Evolutionary conservation across 768 basidiomycete genomes (phyloP).

Genomic region (Brasilioporus rufonigricans): DNA sequence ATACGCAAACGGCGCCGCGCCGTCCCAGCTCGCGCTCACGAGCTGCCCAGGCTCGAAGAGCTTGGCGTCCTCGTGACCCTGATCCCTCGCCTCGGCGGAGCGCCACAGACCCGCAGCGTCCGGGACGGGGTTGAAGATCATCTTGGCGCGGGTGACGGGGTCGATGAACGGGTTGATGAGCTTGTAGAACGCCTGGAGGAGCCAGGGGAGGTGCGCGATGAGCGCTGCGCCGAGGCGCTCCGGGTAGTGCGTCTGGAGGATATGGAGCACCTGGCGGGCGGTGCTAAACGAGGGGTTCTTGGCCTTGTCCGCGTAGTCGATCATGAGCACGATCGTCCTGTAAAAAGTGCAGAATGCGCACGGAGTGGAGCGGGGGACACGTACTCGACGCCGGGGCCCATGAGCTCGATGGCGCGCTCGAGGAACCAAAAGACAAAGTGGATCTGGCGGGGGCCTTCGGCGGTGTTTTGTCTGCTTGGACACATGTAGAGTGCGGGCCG

Average conservation of each 20-base stretch:
- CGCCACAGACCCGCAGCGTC: slow-evolving; percentile 28
- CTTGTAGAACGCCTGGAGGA: slow-evolving; percentile 73
- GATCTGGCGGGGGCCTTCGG: slow-evolving; percentile 63
- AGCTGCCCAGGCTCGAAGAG: slow-evolving; percentile 71
- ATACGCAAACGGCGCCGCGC: slow-evolving; percentile 65
- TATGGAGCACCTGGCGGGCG: slow-evolving; percentile 47
- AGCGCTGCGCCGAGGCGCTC: slow-evolving; percentile 78
- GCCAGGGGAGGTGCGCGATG: slow-evolving; percentile 79
- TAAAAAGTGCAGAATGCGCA: too few species aligned
- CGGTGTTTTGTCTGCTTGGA: slow-evolving; percentile 75
- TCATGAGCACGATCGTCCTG: slow-evolving; percentile 68
- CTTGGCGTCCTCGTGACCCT: slow-evolving; percentile 13
- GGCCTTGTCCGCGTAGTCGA: slow-evolving; percentile 73
- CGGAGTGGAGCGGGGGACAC: too few species aligned
- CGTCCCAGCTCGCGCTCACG: slow-evolving; percentile 69
- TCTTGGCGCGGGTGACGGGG: slow-evolving; percentile 72
- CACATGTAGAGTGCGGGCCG: slow-evolving; percentile 70
- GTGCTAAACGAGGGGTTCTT: slow-evolving; percentile 50
- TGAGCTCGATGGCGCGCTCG: slow-evolving; percentile 73
- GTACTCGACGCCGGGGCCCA: slow-evolving; percentile 81
- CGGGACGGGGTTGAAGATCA: slow-evolving; percentile 65
- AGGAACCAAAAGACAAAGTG: slow-evolving; percentile 75
- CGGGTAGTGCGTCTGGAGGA: slow-evolving; percentile 81
- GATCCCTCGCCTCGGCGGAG: slow-evolving; percentile 21
- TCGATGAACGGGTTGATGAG: slow-evolving; percentile 81